Percentiles rank a stretch among this genome's conserved stretches.
These are phyloP conservation scores for Endocalyx cinctus DNA, from an alignment of 2,329 filamentous ascomycete species.

Conservation along the genomic window DNA sequence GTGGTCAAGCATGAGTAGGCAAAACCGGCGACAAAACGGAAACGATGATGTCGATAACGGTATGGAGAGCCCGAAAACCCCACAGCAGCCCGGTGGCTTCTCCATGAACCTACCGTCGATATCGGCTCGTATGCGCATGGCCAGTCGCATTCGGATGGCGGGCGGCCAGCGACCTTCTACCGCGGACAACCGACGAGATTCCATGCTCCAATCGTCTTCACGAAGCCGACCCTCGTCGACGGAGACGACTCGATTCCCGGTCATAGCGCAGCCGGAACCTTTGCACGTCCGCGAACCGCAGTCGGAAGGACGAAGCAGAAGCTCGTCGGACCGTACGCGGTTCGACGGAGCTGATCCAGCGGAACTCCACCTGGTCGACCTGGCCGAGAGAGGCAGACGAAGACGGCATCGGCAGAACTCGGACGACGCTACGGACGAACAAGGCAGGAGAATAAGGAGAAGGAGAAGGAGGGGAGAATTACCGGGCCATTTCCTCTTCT, in stretches of 20 bases:
- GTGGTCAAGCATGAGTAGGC: no score
- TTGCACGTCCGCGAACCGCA: slow-evolving; percentile 11
- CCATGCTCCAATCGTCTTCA: slow-evolving; percentile 6
- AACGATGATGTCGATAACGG: no score
- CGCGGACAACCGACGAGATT: slow-evolving; percentile 6
- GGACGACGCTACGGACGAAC: slow-evolving; percentile 4
- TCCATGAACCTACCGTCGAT: no score
- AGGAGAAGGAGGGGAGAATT: slow-evolving; percentile 12
- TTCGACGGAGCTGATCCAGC: slow-evolving; percentile 43
- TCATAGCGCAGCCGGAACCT: slow-evolving; percentile 18
- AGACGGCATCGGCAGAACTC: slow-evolving; percentile 22
- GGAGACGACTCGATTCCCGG: slow-evolving; percentile 13
- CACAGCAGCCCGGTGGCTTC: no score
- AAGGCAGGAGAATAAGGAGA: slow-evolving; percentile 8
- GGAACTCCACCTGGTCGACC: slow-evolving; percentile 41
- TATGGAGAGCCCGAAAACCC: no score
- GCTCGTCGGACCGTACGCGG: no score
- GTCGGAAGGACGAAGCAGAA: no score
- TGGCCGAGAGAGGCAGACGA: slow-evolving; percentile 36
- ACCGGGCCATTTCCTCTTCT: slow-evolving; percentile 45
- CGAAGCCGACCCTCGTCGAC: slow-evolving; percentile 4
- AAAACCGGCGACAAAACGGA: no score
- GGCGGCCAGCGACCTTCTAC: no score
- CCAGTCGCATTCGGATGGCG: no score
- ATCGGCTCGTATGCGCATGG: no score